These are phyloP conservation scores for Starmera caribaea DNA, from an alignment of 805 yeast species.

Conservation along the genomic window DNA sequence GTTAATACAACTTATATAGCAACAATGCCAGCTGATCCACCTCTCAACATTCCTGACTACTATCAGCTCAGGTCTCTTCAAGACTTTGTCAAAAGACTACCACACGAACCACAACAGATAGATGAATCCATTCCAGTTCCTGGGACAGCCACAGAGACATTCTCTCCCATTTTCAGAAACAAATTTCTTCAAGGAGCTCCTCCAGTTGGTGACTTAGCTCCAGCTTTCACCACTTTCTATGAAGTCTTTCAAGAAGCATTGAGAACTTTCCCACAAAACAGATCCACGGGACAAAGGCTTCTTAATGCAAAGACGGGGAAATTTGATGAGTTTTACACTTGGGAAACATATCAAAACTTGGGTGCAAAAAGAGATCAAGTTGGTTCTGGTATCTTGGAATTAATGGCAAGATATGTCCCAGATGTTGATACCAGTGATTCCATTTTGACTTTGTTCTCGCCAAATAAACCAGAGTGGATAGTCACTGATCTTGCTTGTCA, in stretches of 20 bases:
- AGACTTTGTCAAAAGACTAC: constrained; percentile 11
- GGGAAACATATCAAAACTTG: constrained; percentile 32
- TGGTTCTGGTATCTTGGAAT: constrained; percentile 45
- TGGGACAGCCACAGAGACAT: constrained; percentile 27
- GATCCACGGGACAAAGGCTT: constrained; percentile 38
- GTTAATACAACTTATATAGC: no score
- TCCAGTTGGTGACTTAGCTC: constrained; percentile 30
- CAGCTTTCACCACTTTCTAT: constrained; percentile 33
- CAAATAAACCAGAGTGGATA: constrained; percentile 60
- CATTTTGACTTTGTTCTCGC: constrained; percentile 45
- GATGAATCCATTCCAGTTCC: constrained; percentile 12
- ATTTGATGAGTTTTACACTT: constrained; percentile 33
- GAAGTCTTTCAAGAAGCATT: constrained; percentile 34
- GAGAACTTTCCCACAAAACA: constrained; percentile 24
- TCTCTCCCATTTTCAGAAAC: constrained; percentile 44
- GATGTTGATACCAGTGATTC: constrained; percentile 28
- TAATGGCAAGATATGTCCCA: constrained; percentile 29
- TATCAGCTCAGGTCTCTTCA: constrained; percentile 1
- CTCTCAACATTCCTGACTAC: not conserved
- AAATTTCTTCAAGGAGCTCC: constrained; percentile 19
- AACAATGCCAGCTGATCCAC: no score
- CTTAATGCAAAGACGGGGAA: constrained; percentile 21
- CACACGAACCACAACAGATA: not conserved
- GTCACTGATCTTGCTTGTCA: constrained; percentile 60
- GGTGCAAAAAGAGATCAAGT: constrained; percentile 33